Conservation (phyloP, 2,329 filamentous ascomycete species). For the Beauveria pseudobassiana region DNA sequence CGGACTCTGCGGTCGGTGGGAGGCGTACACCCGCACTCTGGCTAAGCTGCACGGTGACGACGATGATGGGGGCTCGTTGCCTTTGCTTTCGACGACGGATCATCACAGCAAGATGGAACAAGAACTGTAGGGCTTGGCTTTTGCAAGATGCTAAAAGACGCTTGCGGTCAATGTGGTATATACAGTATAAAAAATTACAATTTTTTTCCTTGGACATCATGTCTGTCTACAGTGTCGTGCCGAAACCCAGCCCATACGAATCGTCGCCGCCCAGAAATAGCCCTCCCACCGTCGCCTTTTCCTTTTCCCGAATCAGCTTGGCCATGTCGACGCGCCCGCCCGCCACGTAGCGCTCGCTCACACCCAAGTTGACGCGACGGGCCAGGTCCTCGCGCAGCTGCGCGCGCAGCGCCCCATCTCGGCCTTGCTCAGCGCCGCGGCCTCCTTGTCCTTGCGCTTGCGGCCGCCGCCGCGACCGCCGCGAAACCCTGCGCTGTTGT, state of each 20-base stretch:
- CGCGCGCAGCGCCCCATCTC: constrained; percentile 63
- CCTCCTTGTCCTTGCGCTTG: constrained; percentile 67
- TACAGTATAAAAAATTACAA: background rate
- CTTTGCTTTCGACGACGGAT: constrained; percentile 27
- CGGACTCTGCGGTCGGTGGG: constrained; percentile 21
- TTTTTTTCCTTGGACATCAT: background rate
- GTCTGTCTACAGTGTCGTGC: constrained; percentile 5
- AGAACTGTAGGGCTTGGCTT: constrained; percentile 23
- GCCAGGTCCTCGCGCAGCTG: constrained; percentile 65
- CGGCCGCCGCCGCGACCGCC: constrained; percentile 65
- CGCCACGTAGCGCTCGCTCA: constrained; percentile 80
- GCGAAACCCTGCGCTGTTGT: constrained; percentile 46
- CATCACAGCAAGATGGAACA: constrained; percentile 25
- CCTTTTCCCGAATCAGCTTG: constrained; percentile 55
- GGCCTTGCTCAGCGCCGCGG: constrained; percentile 58
- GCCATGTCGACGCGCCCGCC: constrained; percentile 78
- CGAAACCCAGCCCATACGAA: constrained; percentile 49
- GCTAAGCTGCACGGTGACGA: constrained; percentile 19
- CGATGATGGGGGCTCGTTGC: constrained; percentile 22
- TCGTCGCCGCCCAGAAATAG: constrained; percentile 41
- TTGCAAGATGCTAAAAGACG: background rate
- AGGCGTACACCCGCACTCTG: constrained; percentile 28
- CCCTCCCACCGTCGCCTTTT: constrained; percentile 31
- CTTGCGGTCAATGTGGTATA: background rate
- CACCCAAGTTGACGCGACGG: constrained; percentile 74